These are phyloP conservation scores for Salix viminalis DNA, from an alignment of 345 rosid genomes.

Conservation along the genomic window DNA sequence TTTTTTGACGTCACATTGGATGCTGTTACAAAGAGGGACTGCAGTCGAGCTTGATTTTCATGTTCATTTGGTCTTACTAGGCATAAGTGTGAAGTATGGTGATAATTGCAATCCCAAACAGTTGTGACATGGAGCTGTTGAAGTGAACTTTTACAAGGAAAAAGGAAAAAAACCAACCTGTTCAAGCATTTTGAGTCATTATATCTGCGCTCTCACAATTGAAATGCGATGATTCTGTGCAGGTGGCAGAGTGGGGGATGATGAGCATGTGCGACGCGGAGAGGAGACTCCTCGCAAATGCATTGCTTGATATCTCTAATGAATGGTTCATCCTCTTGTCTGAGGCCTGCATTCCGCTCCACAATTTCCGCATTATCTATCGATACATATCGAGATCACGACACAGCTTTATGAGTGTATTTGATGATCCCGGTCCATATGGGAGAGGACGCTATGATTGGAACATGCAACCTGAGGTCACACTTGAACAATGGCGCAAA, in stretches of 20 bases:
- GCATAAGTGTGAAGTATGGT: background rate
- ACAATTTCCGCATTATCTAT: constrained; percentile 59
- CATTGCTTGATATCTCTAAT: constrained; percentile 76
- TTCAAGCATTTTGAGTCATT: background rate
- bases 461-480: constrained; percentile 65
- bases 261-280: constrained; percentile 97
- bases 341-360: constrained; percentile 85
- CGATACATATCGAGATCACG: constrained; percentile 54
- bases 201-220: background rate
- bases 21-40: too few species aligned
- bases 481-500: constrained; percentile 78
- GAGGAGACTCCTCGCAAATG: constrained; percentile 83
- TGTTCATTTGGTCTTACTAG: background rate
- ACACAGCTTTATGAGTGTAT: constrained; percentile 73
- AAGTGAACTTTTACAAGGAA: background rate
- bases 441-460: constrained; percentile 75
- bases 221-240: constrained; percentile 10
- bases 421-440: constrained; percentile 65
- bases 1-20: too few species aligned
- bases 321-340: constrained; percentile 89
- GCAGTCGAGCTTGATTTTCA: background rate
- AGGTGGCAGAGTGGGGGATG: constrained; percentile 84
- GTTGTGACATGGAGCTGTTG: background rate
- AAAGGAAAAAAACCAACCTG: background rate
- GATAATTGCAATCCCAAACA: background rate